These are phyloP conservation scores for Boletus pseudopeckii DNA, from an alignment of 768 basidiomycete genomes.

Conservation along the genomic window DNA sequence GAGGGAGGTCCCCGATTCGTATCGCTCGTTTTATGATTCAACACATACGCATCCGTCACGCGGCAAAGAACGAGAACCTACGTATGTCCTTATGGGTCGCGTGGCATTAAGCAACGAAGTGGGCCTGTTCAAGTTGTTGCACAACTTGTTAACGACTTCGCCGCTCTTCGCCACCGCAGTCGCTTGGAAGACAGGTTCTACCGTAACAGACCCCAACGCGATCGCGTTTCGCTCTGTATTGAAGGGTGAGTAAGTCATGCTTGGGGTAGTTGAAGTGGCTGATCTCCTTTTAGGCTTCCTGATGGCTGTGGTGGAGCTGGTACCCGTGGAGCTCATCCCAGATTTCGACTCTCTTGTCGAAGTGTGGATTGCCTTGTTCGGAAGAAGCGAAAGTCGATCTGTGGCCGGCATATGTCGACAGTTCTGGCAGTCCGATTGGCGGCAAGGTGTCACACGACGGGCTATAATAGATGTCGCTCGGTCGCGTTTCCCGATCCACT, in stretches of 20 bases:
- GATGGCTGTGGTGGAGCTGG: constrained; percentile 68
- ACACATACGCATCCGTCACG: constrained; percentile 41
- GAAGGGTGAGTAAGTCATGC: constrained; percentile 57
- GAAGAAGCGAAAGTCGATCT: constrained; percentile 61
- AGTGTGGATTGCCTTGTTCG: constrained; percentile 78
- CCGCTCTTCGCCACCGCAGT: constrained; percentile 73
- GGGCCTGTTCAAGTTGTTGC: constrained; percentile 57
- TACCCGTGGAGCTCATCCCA: constrained; percentile 73
- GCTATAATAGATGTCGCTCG: constrained; percentile 82
- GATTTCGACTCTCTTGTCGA: constrained; percentile 70
- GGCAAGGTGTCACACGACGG: constrained; percentile 60
- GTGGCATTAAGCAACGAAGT: constrained; percentile 55
- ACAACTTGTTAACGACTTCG: constrained; percentile 59
- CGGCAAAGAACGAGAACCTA: constrained; percentile 57
- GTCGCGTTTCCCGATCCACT: constrained; percentile 79
- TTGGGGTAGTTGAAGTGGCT: background rate
- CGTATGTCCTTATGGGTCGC: constrained; percentile 54
- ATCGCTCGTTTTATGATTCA: constrained; percentile 52
- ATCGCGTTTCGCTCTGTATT: constrained; percentile 77
- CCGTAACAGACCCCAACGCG: constrained; percentile 71
- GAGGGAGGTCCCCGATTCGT: constrained; percentile 52
- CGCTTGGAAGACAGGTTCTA: constrained; percentile 67
- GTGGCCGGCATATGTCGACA: constrained; percentile 70
- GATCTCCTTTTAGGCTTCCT: constrained; percentile 55
- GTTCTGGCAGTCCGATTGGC: constrained; percentile 81